Conservation (phyloP, 2,329 filamentous ascomycete species). For the Aulographum hederae region DNA sequence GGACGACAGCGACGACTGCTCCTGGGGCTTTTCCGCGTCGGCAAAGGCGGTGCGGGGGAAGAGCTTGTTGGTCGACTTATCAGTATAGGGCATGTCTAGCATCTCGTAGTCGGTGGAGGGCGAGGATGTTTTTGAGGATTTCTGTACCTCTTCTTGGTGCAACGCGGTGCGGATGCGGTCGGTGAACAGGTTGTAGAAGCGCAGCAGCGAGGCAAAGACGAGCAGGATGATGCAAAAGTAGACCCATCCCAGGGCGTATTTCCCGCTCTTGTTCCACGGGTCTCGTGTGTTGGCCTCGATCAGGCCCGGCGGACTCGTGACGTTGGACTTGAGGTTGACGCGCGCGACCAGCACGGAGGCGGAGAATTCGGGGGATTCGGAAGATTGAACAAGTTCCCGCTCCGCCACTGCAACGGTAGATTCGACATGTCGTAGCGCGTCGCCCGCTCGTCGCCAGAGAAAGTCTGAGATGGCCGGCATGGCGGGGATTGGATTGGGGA, state of each 20-base stretch:
- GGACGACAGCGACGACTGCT: constrained; percentile 55
- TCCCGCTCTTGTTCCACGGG: constrained; percentile 64
- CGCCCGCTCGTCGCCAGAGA: too few relatives aligned
- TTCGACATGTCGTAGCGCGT: too few relatives aligned
- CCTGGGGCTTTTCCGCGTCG: constrained; percentile 27
- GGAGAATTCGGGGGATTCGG: too few relatives aligned
- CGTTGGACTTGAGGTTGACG: constrained; percentile 34
- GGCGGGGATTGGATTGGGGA: too few relatives aligned
- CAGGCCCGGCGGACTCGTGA: constrained; percentile 34
- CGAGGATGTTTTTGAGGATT: constrained; percentile 39
- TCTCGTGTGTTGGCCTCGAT: constrained; percentile 43
- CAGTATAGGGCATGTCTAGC: constrained; percentile 37
- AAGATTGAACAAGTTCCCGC: too few relatives aligned
- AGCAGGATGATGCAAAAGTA: constrained; percentile 68
- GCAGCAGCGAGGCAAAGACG: constrained; percentile 45
- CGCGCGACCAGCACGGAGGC: constrained; percentile 17
- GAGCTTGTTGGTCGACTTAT: constrained; percentile 51
- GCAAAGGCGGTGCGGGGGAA: constrained; percentile 44
- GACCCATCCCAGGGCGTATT: constrained; percentile 76
- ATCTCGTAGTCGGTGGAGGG: constrained; percentile 43
- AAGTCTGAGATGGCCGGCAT: too few relatives aligned
- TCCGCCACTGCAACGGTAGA: too few relatives aligned
- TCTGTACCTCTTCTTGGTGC: constrained; percentile 64
- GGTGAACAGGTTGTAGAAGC: constrained; percentile 78
- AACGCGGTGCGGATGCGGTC: constrained; percentile 83